Evolutionary conservation across 2,329 filamentous ascomycete genomes (phyloP), one percentile per base, ranked within the genome.

Genomic region (Stachybotrys chartarum): DNA sequence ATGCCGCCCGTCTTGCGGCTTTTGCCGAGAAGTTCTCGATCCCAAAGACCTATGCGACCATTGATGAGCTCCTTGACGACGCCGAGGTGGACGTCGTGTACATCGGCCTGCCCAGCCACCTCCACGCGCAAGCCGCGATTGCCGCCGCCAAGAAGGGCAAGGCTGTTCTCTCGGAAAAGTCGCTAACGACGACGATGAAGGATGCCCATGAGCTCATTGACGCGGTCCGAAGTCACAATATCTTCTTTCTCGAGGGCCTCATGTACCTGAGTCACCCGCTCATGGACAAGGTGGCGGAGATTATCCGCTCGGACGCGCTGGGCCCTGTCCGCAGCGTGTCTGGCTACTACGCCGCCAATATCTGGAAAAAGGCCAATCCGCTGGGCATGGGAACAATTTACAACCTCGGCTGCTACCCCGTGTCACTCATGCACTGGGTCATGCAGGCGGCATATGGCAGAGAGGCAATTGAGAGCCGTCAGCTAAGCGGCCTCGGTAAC

Each of bases 301-400:
- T 65, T 52, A 53, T 66, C 49, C 53, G 54, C 30, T 59, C 61
- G 7, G 63, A 62, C 32, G 53, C 47, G 35, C 56, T 66, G 2
- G 64, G 63, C 44, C 45, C 50, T 30, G 35, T 66, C 52, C 59
- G 59, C 18, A 58, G 58, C 35, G 58, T 66, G 16, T 61, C 60
- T 4, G 64, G 58, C 35, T 61, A 65, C 56, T 65, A 66, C 55
- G 62, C 64, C 7, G 62, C 64, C 53, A 59, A 65, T 53, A 65
- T 66, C 53, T 64, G 62, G 56, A 58, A 60, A 30, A 63, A 62
- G 52, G 64, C 64, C 52, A 66, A 66, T 47, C 64, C 64, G 10
- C 51, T 62, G 24, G 64, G 63, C 11, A 62, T 59, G 60, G 64
- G 64, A n/a, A 66, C 64, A 31, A 66, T 66, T 46, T 66, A 66